A percentile compares a stretch with the other conserved stretches of the same genome.
Conservation (phyloP, 306 rosid genomes). For the Astragalus membranaceus region DNA sequence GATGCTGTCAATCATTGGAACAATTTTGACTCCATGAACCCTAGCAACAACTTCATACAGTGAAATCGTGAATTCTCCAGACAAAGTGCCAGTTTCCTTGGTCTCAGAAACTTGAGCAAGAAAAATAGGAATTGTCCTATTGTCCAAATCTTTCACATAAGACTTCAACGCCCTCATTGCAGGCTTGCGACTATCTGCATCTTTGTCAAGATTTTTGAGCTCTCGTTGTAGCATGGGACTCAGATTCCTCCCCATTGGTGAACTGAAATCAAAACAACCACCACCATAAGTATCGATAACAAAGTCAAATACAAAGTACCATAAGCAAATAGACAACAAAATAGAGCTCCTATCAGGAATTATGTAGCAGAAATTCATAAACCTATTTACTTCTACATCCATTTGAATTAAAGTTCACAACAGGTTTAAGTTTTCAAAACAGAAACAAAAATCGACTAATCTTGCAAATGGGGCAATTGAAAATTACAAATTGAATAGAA, state of each 20-base stretch:
- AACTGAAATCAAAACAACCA: constrained; percentile 22
- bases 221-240: constrained; percentile 51
- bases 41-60: constrained; percentile 87
- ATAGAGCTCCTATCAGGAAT: neutral
- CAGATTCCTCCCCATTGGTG: constrained; percentile 49
- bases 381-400: too few relatives aligned
- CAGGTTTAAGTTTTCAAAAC: too few relatives aligned
- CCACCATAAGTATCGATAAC: neutral
- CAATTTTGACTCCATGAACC: constrained; percentile 74
- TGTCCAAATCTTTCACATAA: constrained; percentile 75
- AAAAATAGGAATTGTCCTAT: constrained; percentile 66
- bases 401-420: too few relatives aligned
- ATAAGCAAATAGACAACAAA: neutral
- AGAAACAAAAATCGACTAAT: too few relatives aligned
- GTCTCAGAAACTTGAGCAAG: constrained; percentile 91
- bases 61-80: constrained; percentile 73
- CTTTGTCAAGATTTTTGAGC: constrained; percentile 73
- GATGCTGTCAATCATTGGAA: constrained; percentile 63
- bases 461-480: too few relatives aligned
- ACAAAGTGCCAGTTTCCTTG: constrained; percentile 60
- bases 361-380: neutral
- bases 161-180: constrained; percentile 75
- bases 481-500: too few relatives aligned
- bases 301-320: neutral
- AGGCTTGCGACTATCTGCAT: constrained; percentile 65